phyloP scores from a whole-genome alignment of 2,329 filamentous ascomycete species.

The Apiospora koreana region DNA sequence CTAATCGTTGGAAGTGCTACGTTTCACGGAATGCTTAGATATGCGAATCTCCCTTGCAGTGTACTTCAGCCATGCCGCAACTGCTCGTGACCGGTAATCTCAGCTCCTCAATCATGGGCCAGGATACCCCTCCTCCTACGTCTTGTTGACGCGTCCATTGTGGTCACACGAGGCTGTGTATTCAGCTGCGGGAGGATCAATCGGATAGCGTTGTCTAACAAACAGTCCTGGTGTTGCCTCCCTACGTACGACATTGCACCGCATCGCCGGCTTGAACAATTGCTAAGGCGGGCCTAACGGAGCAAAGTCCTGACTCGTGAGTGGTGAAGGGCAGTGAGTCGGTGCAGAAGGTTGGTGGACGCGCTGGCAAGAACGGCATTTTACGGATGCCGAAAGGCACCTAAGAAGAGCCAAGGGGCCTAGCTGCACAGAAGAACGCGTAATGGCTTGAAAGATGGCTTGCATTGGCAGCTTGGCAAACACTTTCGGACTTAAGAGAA shows the following conservation, averaged over 20 bases:
- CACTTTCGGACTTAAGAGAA: background rate
- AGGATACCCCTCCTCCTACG: background rate
- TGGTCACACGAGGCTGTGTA: background rate
- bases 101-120: background rate
- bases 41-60: background rate
- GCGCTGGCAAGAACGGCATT: background rate
- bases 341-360: background rate
- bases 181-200: background rate
- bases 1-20: background rate
- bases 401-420: constrained; percentile 3
- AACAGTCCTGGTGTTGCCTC: no score
- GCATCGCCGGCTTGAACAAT: background rate
- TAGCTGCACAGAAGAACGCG: background rate
- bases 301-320: background rate
- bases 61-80: background rate
- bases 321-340: background rate
- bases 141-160: background rate
- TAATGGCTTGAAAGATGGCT: background rate
- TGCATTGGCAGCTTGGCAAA: constrained; percentile 7
- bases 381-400: background rate
- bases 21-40: background rate
- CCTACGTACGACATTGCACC: background rate
- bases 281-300: background rate
- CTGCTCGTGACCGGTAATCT: background rate
- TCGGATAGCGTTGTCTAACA: background rate